These are phyloP conservation scores for Filosporella fistucella DNA, from an alignment of 495 filamentous ascomycete genomes.

Conservation along the genomic window DNA sequence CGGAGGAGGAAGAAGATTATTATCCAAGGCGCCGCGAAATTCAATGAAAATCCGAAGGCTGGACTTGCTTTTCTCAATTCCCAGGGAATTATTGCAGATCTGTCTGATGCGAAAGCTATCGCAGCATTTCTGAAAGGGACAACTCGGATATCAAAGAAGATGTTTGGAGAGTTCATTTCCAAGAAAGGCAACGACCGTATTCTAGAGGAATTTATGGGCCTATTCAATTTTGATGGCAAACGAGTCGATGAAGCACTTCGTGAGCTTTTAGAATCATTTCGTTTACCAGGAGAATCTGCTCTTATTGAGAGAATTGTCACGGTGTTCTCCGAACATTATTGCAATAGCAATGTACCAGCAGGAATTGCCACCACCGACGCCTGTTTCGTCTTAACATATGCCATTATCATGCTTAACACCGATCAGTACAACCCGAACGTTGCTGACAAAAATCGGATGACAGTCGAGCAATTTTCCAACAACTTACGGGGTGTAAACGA, in stretches of 20 bases:
- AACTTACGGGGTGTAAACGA: slow-evolving; percentile 88
- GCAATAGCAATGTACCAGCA: slow-evolving; percentile 61
- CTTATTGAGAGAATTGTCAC: slow-evolving; percentile 92
- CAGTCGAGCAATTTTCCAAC: slow-evolving; percentile 68
- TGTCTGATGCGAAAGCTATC: slow-evolving; percentile 65
- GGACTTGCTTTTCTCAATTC: slow-evolving; percentile 82
- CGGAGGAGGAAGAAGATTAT: slow-evolving; percentile 80
- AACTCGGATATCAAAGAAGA: slow-evolving; percentile 79
- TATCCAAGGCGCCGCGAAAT: slow-evolving; percentile 82
- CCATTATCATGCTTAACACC: slow-evolving; percentile 93
- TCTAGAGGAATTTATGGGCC: slow-evolving; percentile 75
- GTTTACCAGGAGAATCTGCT: slow-evolving; percentile 85
- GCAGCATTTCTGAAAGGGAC: slow-evolving; percentile 84
- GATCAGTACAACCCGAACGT: slow-evolving; percentile 94
- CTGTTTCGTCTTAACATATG: slow-evolving; percentile 88
- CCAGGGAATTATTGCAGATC: slow-evolving; percentile 76
- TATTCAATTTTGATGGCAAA: slow-evolving; percentile 82
- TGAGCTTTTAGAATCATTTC: slow-evolving; percentile 85
- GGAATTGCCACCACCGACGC: slow-evolving; percentile 84
- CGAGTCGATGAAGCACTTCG: slow-evolving; percentile 87
- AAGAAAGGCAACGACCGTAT: slow-evolving; percentile 81
- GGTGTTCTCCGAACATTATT: slow-evolving; percentile 83
- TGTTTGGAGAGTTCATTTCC: slow-evolving; percentile 87
- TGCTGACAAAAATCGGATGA: slow-evolving; percentile 79
- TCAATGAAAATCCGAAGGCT: slow-evolving; percentile 90